Percentiles rank a stretch among this genome's conserved stretches.
phyloP scores from a whole-genome alignment of 352 stramenopile genomes.

The Phytophthora colocasiae region DNA sequence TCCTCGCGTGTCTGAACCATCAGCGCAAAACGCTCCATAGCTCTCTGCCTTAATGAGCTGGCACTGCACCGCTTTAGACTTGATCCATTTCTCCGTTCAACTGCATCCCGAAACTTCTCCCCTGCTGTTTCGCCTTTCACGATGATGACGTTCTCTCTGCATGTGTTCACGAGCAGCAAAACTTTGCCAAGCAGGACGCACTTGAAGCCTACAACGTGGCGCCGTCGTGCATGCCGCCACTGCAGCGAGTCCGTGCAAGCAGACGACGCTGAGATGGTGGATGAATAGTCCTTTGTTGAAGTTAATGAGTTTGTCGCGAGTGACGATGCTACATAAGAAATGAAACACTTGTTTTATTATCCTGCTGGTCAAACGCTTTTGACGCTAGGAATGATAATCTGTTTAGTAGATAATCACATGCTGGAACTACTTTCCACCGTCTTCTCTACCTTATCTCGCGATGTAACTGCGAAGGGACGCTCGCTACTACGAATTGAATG shows the following conservation, averaged over 20 bases:
- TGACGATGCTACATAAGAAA: too few relatives aligned
- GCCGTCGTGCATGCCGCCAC: not conserved
- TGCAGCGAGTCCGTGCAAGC: constrained; percentile 8
- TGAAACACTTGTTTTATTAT: too few relatives aligned
- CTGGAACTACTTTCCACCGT: too few relatives aligned
- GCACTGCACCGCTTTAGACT: not conserved
- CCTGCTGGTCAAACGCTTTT: too few relatives aligned
- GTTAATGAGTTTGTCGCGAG: too few relatives aligned
- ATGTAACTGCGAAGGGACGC: too few relatives aligned
- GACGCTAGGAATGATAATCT: too few relatives aligned
- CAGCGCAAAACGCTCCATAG: not conserved
- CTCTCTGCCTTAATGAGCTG: constrained; percentile 2
- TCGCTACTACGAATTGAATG: too few relatives aligned
- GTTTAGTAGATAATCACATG: too few relatives aligned
- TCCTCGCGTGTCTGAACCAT: not conserved
- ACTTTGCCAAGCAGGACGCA: not conserved
- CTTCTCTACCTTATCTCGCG: too few relatives aligned
- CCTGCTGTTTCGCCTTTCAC: constrained; percentile 16
- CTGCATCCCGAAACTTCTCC: constrained; percentile 11
- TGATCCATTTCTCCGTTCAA: constrained; percentile 11
- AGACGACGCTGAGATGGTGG: constrained; percentile 13
- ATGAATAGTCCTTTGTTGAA: not conserved
- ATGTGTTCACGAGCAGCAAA: constrained; percentile 2
- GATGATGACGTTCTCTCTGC: not conserved
- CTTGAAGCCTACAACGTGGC: not conserved